Evolutionary conservation across 1,284 basidiomycete genomes (phyloP).

Genomic region (Ustilago vetiveriae): DNA sequence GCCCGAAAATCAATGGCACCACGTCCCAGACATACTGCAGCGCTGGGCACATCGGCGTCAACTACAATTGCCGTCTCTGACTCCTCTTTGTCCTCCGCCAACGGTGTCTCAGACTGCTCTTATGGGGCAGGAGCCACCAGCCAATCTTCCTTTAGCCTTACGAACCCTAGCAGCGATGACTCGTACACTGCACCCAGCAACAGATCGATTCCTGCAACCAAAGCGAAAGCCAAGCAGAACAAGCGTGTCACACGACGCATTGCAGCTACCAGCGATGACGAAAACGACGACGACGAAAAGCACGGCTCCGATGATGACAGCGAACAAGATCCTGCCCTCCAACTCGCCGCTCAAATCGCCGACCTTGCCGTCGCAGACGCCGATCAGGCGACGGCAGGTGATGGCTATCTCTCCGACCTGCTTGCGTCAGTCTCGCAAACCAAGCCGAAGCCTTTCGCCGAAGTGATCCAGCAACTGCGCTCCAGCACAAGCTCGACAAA

Average conservation of each 20-base stretch:
- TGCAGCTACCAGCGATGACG: constrained; percentile 22
- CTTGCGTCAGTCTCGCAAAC: constrained; percentile 29
- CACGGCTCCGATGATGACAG: constrained; percentile 19
- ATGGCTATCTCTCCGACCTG: constrained; percentile 8
- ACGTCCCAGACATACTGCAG: constrained; percentile 9
- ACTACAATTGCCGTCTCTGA: constrained; percentile 14
- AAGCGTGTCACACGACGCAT: constrained; percentile 19
- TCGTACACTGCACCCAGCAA: background rate
- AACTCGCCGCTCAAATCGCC: constrained; percentile 17
- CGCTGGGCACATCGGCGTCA: background rate
- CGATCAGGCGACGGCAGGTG: background rate
- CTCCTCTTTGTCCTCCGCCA: constrained; percentile 20
- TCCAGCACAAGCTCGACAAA: background rate
- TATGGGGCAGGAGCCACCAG: constrained; percentile 19
- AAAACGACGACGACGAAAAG: constrained; percentile 10
- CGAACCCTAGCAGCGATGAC: constrained; percentile 9
- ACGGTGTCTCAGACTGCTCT: constrained; percentile 11
- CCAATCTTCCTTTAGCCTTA: constrained; percentile 19
- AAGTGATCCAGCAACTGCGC: constrained; percentile 12
- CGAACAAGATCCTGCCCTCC: constrained; percentile 19
- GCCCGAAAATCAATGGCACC: constrained; percentile 18
- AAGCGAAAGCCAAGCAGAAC: constrained; percentile 20
- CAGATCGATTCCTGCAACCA: background rate
- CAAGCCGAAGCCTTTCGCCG: constrained; percentile 15
- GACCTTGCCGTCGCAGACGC: constrained; percentile 11